phyloP scores from a whole-genome alignment of 495 filamentous ascomycete species.

The Amniculicola lignicola region DNA sequence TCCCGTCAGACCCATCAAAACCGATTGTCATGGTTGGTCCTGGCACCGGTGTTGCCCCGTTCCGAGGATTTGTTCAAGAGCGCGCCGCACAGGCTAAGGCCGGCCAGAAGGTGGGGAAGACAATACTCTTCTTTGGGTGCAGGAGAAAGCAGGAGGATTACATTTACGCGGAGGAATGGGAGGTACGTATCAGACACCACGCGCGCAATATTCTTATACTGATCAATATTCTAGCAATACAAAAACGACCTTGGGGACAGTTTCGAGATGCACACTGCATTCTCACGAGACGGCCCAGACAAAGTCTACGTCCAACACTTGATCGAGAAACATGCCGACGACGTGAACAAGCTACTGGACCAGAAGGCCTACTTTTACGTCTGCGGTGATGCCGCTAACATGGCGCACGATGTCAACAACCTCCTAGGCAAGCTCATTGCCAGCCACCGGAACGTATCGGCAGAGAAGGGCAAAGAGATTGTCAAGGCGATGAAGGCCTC shows the following conservation, averaged over 20 bases:
- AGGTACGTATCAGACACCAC: conserved; percentile 59
- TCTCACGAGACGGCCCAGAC: conserved; percentile 76
- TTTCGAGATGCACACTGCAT: conserved; percentile 85
- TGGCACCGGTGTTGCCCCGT: conserved; percentile 94
- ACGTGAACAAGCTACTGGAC: conserved; percentile 83
- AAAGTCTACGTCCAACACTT: conserved; percentile 98
- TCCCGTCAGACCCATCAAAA: conserved; percentile 90
- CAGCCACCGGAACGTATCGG: conserved; percentile 71
- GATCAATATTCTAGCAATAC: conserved; percentile 60
- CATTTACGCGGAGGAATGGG: conserved; percentile 86
- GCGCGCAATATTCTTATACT: conserved; percentile 12
- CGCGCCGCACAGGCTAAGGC: conserved; percentile 73
- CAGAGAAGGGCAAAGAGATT: conserved; percentile 86
- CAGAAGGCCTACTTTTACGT: conserved; percentile 97
- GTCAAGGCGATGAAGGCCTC: conserved; percentile 91
- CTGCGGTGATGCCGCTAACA: conserved; percentile 96
- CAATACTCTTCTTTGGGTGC: conserved; percentile 93
- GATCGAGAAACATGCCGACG: conserved; percentile 73
- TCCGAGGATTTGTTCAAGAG: conserved; percentile 94
- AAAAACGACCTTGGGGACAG: conserved; percentile 77
- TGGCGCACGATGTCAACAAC: conserved; percentile 94
- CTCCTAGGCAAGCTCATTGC: conserved; percentile 81
- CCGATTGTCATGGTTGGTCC: conserved; percentile 95
- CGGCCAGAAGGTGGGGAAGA: conserved; percentile 84
- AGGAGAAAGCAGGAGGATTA: conserved; percentile 82